phyloP scores from a whole-genome alignment of 2,329 filamentous ascomycete species.

The Fusarium sp. region DNA sequence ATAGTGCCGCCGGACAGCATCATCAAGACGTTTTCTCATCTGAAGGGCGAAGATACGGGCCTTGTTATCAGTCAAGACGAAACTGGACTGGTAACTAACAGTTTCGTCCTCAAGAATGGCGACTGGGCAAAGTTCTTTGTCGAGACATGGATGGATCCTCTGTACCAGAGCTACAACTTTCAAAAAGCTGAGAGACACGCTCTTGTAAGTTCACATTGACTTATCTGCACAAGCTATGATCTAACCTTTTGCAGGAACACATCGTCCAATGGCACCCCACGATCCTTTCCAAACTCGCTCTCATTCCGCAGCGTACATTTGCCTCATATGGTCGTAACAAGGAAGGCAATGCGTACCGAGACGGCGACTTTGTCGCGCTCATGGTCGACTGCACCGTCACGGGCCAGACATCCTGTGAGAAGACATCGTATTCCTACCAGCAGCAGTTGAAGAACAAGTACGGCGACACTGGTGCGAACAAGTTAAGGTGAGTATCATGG shows the following conservation, averaged over 20 bases:
- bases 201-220: constrained; percentile 69
- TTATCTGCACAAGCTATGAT: background rate
- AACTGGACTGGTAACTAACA: constrained; percentile 80
- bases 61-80: constrained; percentile 88
- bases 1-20: constrained; percentile 96
- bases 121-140: constrained; percentile 94
- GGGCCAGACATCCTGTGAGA: constrained; percentile 74
- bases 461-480: constrained; percentile 15
- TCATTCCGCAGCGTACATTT: constrained; percentile 87
- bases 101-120: constrained; percentile 83
- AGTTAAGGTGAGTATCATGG: constrained; percentile 26
- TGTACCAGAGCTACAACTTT: constrained; percentile 96
- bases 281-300: constrained; percentile 86
- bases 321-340: constrained; percentile 78
- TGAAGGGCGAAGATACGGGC: constrained; percentile 83
- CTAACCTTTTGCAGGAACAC: constrained; percentile 72
- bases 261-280: constrained; percentile 98
- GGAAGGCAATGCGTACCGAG: constrained; percentile 76
- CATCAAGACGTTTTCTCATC: constrained; percentile 90
- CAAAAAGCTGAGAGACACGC: constrained; percentile 94
- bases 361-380: constrained; percentile 87
- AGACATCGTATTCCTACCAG: constrained; percentile 71
- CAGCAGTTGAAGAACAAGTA: constrained; percentile 62
- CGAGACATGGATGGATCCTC: constrained; percentile 95
- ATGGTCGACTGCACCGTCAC: constrained; percentile 78